phyloP scores from a whole-genome alignment of 306 rosid species.

The Calophaca sinica region DNA sequence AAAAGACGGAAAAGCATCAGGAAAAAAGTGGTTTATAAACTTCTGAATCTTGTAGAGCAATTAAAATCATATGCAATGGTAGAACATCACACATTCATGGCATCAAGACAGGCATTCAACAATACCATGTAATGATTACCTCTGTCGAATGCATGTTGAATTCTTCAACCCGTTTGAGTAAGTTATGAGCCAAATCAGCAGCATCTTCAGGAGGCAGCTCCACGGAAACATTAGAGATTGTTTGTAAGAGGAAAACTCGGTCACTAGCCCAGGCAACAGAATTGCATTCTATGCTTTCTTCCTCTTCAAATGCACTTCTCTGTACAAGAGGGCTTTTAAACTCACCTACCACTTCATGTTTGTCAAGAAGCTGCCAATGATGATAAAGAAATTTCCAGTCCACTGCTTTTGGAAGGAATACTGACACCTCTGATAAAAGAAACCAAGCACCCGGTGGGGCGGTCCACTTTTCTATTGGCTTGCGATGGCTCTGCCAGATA shows the following conservation, averaged over 20 bases:
- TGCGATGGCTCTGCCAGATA: slow-evolving; percentile 72
- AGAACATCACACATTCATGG: slow-evolving; percentile 11
- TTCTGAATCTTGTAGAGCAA: slow-evolving; percentile 34
- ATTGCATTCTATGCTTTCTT: slow-evolving; percentile 61
- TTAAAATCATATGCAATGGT: slow-evolving; percentile 5
- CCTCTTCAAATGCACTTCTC: slow-evolving; percentile 52
- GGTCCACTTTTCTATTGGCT: slow-evolving; percentile 88
- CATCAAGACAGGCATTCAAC: slow-evolving; percentile 2
- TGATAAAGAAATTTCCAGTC: slow-evolving; percentile 94
- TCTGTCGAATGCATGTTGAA: slow-evolving; percentile 94
- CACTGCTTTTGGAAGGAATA: slow-evolving; percentile 77
- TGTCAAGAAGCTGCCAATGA: slow-evolving; percentile 94
- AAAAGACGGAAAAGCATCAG: slow-evolving; percentile 14
- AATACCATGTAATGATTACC: slow-evolving; percentile 58
- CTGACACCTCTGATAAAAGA: slow-evolving; percentile 90
- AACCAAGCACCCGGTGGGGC: slow-evolving; percentile 97
- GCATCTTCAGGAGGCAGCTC: slow-evolving; percentile 84
- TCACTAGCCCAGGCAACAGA: slow-evolving; percentile 88
- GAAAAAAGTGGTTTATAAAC: slow-evolving; percentile 15
- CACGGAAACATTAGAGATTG: slow-evolving; percentile 87
- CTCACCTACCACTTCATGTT: slow-evolving; percentile 57
- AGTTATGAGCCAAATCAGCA: slow-evolving; percentile 79
- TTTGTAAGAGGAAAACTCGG: slow-evolving; percentile 89
- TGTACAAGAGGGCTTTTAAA: slow-evolving; percentile 55
- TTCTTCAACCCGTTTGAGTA: slow-evolving; percentile 72